Evolutionary conservation across 768 basidiomycete genomes (phyloP).

Genomic region (Boletus coccyginus): DNA sequence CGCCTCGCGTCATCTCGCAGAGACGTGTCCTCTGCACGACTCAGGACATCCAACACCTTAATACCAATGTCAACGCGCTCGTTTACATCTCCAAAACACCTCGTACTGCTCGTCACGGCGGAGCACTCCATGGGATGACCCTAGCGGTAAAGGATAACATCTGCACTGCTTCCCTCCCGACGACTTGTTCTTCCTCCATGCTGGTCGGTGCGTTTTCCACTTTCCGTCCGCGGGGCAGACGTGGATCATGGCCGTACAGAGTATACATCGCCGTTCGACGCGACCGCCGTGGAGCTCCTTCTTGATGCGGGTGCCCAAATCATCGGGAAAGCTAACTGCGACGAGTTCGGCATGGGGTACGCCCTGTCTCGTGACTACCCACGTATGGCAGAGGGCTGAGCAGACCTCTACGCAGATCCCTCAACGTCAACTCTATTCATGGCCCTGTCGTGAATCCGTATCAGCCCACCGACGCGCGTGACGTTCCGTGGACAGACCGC

Average conservation of each 20-base stretch:
- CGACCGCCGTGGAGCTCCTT: constrained; percentile 74
- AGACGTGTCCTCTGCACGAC: constrained; percentile 9
- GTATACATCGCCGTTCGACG: constrained; percentile 79
- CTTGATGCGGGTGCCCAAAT: constrained; percentile 61
- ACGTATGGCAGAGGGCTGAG: neutral
- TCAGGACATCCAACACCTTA: constrained; percentile 16
- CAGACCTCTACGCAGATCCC: constrained; percentile 47
- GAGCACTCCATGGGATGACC: constrained; percentile 39
- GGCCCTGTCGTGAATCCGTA: constrained; percentile 82
- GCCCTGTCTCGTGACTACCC: constrained; percentile 19
- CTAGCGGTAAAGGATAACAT: constrained; percentile 90
- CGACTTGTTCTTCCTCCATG: constrained; percentile 79
- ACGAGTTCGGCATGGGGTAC: constrained; percentile 99
- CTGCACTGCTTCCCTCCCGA: constrained; percentile 59
- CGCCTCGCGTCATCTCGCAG: neutral
- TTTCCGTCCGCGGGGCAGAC: neutral
- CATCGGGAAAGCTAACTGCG: constrained; percentile 89
- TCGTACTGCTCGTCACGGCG: constrained; percentile 2
- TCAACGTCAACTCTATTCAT: constrained; percentile 70
- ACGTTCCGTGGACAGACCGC: constrained; percentile 23
- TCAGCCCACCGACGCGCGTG: constrained; percentile 21
- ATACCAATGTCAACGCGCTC: constrained; percentile 55
- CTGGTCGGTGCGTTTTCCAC: constrained; percentile 48
- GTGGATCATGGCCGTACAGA: constrained; percentile 37
- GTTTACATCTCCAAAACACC: constrained; percentile 29